These are phyloP conservation scores for Przewalskia tangutica DNA, from an alignment of 257 asterid genomes.

Conservation along the genomic window DNA sequence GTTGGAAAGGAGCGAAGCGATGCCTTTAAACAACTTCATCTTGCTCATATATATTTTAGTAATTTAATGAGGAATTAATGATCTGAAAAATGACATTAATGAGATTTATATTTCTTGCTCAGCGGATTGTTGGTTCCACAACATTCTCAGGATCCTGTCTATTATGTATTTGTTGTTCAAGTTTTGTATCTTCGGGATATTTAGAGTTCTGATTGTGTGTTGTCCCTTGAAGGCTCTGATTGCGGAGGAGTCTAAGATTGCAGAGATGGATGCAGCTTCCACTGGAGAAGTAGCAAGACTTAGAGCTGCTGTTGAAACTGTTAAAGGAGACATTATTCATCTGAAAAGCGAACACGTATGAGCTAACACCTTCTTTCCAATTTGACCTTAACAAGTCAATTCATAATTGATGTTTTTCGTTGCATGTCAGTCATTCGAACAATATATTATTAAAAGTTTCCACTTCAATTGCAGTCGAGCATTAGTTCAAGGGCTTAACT, in stretches of 20 bases:
- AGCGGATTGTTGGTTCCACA: neutral
- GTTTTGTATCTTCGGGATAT: neutral
- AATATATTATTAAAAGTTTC: neutral
- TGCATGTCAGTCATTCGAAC: neutral
- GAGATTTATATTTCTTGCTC: neutral
- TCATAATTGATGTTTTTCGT: neutral
- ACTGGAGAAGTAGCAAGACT: conserved; percentile 95
- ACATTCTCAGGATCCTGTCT: neutral
- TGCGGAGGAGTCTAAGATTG: conserved; percentile 81
- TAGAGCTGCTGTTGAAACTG: conserved; percentile 74
- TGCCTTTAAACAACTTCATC: neutral
- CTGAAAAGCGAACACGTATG: conserved; percentile 64
- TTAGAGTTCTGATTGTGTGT: neutral
- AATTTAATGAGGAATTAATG: neutral
- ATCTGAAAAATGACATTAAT: neutral
- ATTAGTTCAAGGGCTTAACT: neutral
- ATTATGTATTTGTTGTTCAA: neutral
- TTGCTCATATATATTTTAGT: neutral
- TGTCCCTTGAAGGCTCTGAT: conserved; percentile 44
- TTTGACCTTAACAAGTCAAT: neutral
- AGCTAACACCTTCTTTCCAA: conserved; percentile 1
- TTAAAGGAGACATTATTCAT: conserved; percentile 77
- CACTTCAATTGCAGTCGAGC: neutral
- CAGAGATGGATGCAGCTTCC: conserved; percentile 97
- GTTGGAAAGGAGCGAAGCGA: too few species aligned